A percentile compares a stretch with the other conserved stretches of the same genome.
These are phyloP conservation scores for Populus alba DNA, from an alignment of 345 rosid genomes.

Conservation along the genomic window DNA sequence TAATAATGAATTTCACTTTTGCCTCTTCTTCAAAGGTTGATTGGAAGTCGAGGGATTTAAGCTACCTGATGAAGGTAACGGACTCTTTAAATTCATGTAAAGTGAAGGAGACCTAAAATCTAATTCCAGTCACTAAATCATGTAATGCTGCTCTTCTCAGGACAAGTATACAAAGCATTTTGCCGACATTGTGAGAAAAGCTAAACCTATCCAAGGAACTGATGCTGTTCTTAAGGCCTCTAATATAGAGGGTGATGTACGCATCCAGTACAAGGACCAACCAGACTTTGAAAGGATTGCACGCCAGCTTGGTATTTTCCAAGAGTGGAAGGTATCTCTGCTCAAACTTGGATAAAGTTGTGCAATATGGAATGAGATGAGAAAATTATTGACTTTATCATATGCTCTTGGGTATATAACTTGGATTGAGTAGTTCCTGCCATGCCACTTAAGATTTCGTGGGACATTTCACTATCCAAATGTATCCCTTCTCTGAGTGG, in stretches of 20 bases:
- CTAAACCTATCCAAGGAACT: constrained; percentile 60
- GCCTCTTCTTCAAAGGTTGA: constrained; percentile 55
- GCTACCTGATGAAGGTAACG: constrained; percentile 81
- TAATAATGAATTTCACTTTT: constrained; percentile 2
- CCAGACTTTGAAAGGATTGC: constrained; percentile 74
- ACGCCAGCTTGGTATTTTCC: constrained; percentile 80
- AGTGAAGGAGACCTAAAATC: not conserved
- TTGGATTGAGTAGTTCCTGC: not conserved
- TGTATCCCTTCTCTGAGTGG: not conserved
- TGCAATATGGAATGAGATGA: not conserved
- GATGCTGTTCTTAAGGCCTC: constrained; percentile 65
- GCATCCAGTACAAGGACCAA: constrained; percentile 68
- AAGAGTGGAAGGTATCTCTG: constrained; percentile 87
- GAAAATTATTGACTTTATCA: not conserved
- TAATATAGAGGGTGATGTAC: constrained; percentile 66
- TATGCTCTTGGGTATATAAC: not conserved
- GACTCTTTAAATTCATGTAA: constrained; percentile 2
- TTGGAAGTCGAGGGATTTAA: constrained; percentile 85
- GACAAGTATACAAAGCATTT: constrained; percentile 63
- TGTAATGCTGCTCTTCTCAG: constrained; percentile 40
- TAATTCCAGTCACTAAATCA: constrained; percentile 6
- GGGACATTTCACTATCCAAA: not conserved
- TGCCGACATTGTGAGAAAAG: constrained; percentile 61
- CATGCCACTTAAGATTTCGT: not conserved
- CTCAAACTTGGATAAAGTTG: not conserved